These are phyloP conservation scores for Basipetospora chlamydospora DNA, from an alignment of 2,329 filamentous ascomycete species.

Conservation along the genomic window DNA sequence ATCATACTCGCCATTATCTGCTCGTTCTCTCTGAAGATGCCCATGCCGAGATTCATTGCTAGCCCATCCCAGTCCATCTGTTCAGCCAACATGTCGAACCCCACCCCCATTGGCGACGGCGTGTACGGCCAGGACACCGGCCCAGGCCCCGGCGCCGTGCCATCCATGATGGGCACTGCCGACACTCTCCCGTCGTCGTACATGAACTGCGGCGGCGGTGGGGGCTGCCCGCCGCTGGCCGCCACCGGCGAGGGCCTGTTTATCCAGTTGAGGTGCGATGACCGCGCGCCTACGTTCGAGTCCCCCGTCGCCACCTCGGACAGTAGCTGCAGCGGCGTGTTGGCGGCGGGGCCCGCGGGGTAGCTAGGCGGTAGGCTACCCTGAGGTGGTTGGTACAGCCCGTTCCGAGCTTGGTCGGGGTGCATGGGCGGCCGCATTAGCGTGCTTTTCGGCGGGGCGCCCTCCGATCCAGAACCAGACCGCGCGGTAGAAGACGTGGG, in stretches of 20 bases:
- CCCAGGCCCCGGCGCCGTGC: neutral
- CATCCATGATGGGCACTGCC: neutral
- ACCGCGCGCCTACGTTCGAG: neutral
- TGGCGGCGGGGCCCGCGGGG: slow-evolving; percentile 18
- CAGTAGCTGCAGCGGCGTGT: slow-evolving; percentile 40
- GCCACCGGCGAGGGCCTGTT: neutral
- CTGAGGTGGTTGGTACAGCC: neutral
- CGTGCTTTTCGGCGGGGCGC: neutral
- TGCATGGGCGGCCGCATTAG: neutral
- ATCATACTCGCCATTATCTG: slow-evolving; percentile 3
- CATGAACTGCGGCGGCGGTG: neutral
- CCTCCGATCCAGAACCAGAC: too few species aligned
- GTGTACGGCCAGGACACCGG: neutral
- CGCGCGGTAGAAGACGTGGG: too few species aligned
- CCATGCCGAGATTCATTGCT: slow-evolving; percentile 8
- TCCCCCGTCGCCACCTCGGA: slow-evolving; percentile 38
- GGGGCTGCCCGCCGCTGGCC: neutral
- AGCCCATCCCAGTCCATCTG: slow-evolving; percentile 9
- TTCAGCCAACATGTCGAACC: slow-evolving; percentile 1
- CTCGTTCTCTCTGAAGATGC: slow-evolving; percentile 6
- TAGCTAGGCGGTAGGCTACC: slow-evolving; percentile 11
- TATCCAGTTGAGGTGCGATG: neutral
- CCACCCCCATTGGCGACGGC: slow-evolving; percentile 3
- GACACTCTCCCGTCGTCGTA: neutral
- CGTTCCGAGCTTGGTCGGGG: neutral